Evolutionary conservation across 257 asterid genomes (phyloP), one percentile per base, ranked within the genome.

Genomic region (Pogostemon cablin): DNA sequence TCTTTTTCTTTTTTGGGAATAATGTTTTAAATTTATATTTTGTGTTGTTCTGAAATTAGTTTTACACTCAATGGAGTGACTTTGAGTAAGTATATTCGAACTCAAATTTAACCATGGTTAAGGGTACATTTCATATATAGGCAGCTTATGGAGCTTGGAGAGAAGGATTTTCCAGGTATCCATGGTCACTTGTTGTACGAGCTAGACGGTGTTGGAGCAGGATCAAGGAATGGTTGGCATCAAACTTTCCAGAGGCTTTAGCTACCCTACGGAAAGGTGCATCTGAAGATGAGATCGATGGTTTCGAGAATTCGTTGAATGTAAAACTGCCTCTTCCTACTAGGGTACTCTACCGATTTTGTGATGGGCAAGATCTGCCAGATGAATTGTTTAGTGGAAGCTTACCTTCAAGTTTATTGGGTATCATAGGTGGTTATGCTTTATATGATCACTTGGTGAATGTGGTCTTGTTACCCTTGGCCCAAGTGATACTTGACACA

Each of bases 371-470:
- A 69, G 90, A 86, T 47, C 76, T 80, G 32, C 85, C 79, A 38
- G 41, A 56, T 25, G 85, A 83, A 44, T 79, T 80, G 40, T 62
- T 72, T 25, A 34, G 12, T 54, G 81, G 86, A 46, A 72, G 82
- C 46, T 53, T 37, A 62, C 83, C 82, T 40, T 56, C 78, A 25
- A 80, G 78, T 84, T 79, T 93, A 65, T 66, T 86, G 81, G 99
- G 99, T 54, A 78, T 93, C 49, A 93, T 93, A 8, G 99, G 99
- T 72, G 99, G 99, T 65, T 93, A 93, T 81, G 65, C 90, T 15
- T 63, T 91, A 50, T 85, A 86, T 62, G 87, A 79, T 12, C 91
- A 91, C 80, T 72, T 82, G 49, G 95, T 91, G 53, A 93, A 93
- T 76, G 98, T 93, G 77, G 83, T 71, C 76, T 71, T 93, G 86